Percentiles rank a stretch among this genome's conserved stretches.
phyloP scores from a whole-genome alignment of 2,329 filamentous ascomycete species.

The Raffaelea ambrosiae region DNA sequence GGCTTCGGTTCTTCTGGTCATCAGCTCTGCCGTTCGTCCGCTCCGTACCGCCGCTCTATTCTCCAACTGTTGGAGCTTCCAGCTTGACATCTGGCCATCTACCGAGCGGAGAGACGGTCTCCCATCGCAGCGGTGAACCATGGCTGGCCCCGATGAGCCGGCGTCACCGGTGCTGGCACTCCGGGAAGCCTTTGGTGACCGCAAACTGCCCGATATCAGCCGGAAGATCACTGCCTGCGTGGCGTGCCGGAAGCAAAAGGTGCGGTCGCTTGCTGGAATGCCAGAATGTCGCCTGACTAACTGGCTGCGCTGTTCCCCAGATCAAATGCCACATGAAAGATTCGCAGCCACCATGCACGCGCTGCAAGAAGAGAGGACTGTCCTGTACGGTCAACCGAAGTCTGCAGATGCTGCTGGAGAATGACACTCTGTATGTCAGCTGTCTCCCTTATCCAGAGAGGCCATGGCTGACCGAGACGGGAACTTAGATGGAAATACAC shows the following conservation, averaged over 20 bases:
- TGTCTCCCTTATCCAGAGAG: not conserved
- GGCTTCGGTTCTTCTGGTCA: no score
- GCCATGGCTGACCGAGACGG: not conserved
- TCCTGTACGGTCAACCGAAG: slow-evolving; percentile 6
- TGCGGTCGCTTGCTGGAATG: not conserved
- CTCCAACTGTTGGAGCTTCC: no score
- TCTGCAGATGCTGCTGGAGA: slow-evolving; percentile 8
- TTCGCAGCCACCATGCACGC: slow-evolving; percentile 3
- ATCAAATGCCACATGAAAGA: slow-evolving; percentile 10
- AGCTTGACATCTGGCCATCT: no score
- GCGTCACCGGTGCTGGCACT: slow-evolving; percentile 14
- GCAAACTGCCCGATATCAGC: slow-evolving; percentile 24
- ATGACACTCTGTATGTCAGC: not conserved
- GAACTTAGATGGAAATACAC: slow-evolving; percentile 1
- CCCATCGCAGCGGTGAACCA: no score
- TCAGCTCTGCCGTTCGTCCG: no score
- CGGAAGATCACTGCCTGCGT: slow-evolving; percentile 27
- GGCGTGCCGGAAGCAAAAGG: slow-evolving; percentile 29
- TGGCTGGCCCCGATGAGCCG: not conserved
- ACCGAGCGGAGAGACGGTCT: no score
- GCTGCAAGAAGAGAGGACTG: slow-evolving; percentile 6
- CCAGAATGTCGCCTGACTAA: not conserved
- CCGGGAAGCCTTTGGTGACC: slow-evolving; percentile 25
- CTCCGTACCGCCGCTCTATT: no score
- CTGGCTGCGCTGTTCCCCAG: not conserved